These are phyloP conservation scores for Eimeria tenella DNA, from an alignment of 169 alveolate genomes.

Conservation along the genomic window DNA sequence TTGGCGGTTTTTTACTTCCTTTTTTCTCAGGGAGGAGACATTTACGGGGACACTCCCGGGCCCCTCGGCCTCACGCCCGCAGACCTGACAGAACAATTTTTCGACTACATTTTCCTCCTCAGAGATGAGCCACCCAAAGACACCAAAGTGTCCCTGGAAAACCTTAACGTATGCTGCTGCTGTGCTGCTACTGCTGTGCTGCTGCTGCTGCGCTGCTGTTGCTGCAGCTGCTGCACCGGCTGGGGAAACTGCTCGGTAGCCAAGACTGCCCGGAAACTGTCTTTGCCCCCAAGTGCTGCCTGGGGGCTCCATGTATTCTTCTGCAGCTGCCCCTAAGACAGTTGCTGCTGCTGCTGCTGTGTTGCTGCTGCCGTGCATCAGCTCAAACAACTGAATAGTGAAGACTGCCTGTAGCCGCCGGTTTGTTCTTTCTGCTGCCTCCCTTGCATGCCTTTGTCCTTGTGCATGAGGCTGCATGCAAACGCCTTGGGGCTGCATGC, in stretches of 20 bases:
- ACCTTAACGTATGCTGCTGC: constrained; percentile 58
- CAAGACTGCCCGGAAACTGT: not conserved
- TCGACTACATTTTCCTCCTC: constrained; percentile 90
- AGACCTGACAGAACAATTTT: constrained; percentile 95
- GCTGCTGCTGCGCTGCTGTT: not conserved
- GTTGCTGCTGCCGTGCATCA: constrained; percentile 12
- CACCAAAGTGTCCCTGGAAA: constrained; percentile 66
- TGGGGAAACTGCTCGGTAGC: not conserved
- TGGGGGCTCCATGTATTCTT: constrained; percentile 59
- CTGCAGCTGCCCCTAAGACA: constrained; percentile 46
- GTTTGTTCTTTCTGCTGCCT: not conserved
- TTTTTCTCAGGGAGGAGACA: constrained; percentile 51
- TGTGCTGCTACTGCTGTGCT: constrained; percentile 70
- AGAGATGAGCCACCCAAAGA: constrained; percentile 64
- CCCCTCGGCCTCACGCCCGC: constrained; percentile 91
- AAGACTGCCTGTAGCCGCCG: not conserved
- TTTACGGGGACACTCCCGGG: constrained; percentile 92
- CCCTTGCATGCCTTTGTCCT: not conserved
- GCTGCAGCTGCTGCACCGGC: not conserved
- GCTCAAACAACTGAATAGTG: not conserved
- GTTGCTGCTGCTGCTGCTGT: constrained; percentile 61
- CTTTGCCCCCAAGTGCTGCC: not conserved
- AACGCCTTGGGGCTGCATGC: not conserved
- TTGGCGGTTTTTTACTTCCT: not conserved
- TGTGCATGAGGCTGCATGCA: not conserved